Conservation (phyloP, 2,329 filamentous ascomycete species). For the Scortechinia acanthostroma region DNA sequence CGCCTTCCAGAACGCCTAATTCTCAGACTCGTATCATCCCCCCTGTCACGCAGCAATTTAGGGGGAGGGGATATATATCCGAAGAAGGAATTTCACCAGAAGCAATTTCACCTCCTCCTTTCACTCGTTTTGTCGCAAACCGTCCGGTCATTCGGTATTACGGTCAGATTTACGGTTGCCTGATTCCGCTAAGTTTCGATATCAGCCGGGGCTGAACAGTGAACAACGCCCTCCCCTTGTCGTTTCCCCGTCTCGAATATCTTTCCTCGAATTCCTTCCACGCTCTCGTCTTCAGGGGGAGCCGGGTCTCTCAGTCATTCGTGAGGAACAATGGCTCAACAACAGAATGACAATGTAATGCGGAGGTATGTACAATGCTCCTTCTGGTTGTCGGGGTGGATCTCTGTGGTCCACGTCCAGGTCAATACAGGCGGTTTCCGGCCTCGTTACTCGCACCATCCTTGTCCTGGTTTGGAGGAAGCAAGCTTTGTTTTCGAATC, state of each 20-base stretch:
- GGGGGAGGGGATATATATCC: background rate
- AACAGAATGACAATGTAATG: constrained; percentile 1
- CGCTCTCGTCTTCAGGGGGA: background rate
- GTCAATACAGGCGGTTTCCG: no score
- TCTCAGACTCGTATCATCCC: background rate
- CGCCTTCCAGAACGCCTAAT: background rate
- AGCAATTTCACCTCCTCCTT: no score
- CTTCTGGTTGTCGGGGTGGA: no score
- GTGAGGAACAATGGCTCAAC: constrained; percentile 1
- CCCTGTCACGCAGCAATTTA: background rate
- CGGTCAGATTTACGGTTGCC: no score
- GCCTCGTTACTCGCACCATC: no score
- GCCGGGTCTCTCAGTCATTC: background rate
- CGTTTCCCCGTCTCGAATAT: background rate
- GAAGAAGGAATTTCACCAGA: no score
- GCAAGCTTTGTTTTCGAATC: no score
- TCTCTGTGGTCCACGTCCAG: no score
- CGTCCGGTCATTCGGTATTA: no score
- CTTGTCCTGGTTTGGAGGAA: no score
- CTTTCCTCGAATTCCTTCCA: no score
- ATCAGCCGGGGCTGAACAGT: background rate
- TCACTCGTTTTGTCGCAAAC: background rate
- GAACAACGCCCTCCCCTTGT: background rate
- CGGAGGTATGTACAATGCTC: constrained; percentile 1
- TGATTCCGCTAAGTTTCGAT: background rate